A percentile compares a stretch with the other conserved stretches of the same genome.
Evolutionary conservation across 2,329 filamentous ascomycete genomes (phyloP).

Genomic region (Botrytis pseudocinerea): DNA sequence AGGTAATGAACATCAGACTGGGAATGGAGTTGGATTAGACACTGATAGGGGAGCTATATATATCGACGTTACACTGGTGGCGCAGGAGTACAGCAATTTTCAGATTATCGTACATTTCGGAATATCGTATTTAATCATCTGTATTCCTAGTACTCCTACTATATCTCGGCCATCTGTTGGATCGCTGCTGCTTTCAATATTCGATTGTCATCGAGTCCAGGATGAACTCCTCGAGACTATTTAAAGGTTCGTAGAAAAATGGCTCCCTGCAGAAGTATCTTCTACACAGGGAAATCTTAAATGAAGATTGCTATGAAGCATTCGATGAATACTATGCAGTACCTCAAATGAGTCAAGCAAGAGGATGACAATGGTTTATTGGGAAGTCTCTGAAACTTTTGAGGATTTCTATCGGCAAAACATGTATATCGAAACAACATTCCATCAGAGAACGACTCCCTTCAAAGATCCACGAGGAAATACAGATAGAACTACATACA

Average conservation of each 20-base stretch:
- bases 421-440: not conserved
- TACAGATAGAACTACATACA: no score
- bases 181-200: not conserved
- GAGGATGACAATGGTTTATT: not conserved
- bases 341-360: not conserved
- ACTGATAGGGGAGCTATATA: not conserved
- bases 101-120: not conserved
- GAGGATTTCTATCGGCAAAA: not conserved
- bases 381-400: not conserved
- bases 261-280: not conserved
- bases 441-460: not conserved
- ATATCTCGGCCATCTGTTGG: accelerated
- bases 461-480: not conserved
- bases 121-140: not conserved
- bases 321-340: not conserved
- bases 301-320: not conserved
- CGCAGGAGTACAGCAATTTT: not conserved
- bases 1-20: not conserved
- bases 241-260: accelerated
- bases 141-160: accelerated
- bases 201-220: not conserved
- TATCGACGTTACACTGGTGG: accelerated
- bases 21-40: not conserved
- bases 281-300: not conserved
- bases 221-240: not conserved